Percentiles rank a stretch among this genome's conserved stretches.
Evolutionary conservation across 495 filamentous ascomycete species (phyloP).

Genomic region (Pseudevernia furfuracea): DNA sequence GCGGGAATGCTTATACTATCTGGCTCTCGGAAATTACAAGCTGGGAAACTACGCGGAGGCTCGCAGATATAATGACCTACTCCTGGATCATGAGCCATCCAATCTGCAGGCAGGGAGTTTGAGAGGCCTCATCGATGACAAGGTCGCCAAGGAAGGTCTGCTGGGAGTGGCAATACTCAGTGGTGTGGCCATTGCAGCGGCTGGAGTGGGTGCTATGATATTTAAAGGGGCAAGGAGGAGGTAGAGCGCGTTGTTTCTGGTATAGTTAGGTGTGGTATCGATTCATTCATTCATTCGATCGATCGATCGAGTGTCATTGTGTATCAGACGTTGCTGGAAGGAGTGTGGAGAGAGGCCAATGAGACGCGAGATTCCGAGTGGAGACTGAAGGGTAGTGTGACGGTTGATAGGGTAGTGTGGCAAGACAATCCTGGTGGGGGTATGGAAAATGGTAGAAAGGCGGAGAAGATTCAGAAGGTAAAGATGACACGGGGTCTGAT

Average conservation of each 20-base stretch:
- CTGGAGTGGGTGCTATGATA: constrained; percentile 81
- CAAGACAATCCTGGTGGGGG: neutral
- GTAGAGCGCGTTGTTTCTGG: neutral
- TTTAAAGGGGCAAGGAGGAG: constrained; percentile 61
- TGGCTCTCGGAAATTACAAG: constrained; percentile 94
- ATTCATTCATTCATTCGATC: neutral
- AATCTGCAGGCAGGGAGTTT: constrained; percentile 87
- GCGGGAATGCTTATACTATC: constrained; percentile 95
- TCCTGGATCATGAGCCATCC: constrained; percentile 78
- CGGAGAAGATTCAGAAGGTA: neutral
- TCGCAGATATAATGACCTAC: constrained; percentile 82
- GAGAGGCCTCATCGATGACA: constrained; percentile 82
- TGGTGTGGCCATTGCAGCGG: constrained; percentile 84
- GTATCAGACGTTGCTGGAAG: neutral
- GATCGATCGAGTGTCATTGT: neutral
- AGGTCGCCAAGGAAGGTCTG: constrained; percentile 87
- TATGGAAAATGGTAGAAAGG: neutral
- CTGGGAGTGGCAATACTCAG: constrained; percentile 96
- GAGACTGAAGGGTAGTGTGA: neutral
- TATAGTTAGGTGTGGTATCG: neutral
- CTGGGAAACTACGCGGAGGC: constrained; percentile 95
- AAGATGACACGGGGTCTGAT: neutral
- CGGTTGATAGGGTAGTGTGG: neutral
- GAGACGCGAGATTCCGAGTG: neutral
- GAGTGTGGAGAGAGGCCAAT: neutral